Evolutionary conservation across 768 basidiomycete species (phyloP).

Genomic region (Hypholoma fasciculare): DNA sequence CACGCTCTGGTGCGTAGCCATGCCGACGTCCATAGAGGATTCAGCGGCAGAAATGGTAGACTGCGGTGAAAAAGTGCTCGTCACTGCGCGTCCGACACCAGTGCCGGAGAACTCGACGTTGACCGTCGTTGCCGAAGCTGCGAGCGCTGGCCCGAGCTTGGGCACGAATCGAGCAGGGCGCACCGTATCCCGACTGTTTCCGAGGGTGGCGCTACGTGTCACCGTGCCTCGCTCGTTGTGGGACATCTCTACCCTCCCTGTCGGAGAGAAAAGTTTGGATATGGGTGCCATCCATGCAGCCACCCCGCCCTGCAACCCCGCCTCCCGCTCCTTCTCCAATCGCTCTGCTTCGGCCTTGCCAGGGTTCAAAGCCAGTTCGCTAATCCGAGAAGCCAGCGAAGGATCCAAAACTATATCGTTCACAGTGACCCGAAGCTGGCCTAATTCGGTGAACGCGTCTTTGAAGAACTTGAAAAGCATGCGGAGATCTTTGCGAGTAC

Average conservation of each 20-base stretch:
- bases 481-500: conserved; percentile 80
- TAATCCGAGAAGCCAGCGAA: conserved; percentile 64
- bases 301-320: conserved; percentile 26
- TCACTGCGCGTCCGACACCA: conserved; percentile 43
- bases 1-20: conserved; percentile 10
- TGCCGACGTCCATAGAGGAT: conserved; percentile 6
- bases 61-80: conserved; percentile 34
- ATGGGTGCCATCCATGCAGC: conserved; percentile 84
- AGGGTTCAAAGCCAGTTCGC: conserved; percentile 68
- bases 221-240: conserved; percentile 12
- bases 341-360: conserved; percentile 45
- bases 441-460: conserved; percentile 82
- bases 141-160: conserved; percentile 82
- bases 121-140: conserved; percentile 88
- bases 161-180: conserved; percentile 55
- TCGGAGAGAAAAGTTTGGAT: conserved; percentile 68
- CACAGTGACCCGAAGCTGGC: conserved; percentile 75
- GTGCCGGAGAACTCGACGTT: conserved; percentile 93
- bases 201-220: conserved; percentile 10
- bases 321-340: conserved; percentile 33
- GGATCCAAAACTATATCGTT: conserved; percentile 94
- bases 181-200: conserved; percentile 10
- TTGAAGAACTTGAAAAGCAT: conserved; percentile 81
- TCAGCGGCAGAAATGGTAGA: conserved; percentile 6
- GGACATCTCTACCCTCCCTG: conserved; percentile 22